Conservation (phyloP, 2,329 filamentous ascomycete species). For the Ophiocordyceps camponoti-saundersi region DNA sequence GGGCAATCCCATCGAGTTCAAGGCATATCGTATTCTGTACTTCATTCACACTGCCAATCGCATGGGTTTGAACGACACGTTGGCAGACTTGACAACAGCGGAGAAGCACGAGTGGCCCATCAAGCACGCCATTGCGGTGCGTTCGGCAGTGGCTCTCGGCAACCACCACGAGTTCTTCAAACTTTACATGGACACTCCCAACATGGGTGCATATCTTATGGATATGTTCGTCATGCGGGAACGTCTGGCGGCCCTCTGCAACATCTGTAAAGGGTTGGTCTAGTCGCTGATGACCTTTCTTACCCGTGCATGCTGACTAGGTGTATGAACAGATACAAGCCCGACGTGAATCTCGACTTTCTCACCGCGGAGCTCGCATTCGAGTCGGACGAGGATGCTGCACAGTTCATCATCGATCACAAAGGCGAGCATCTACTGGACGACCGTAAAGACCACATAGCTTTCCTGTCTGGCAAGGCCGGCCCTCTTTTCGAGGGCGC, state of each 20-base stretch:
- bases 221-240: slow-evolving; percentile 97
- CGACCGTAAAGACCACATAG: slow-evolving; percentile 56
- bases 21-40: slow-evolving; percentile 98
- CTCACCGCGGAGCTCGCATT: slow-evolving; percentile 93
- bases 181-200: slow-evolving; percentile 82
- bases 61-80: slow-evolving; percentile 91
- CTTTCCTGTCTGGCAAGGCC: slow-evolving; percentile 60
- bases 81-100: slow-evolving; percentile 97
- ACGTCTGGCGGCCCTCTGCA: slow-evolving; percentile 75
- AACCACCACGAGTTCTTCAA: slow-evolving; percentile 98
- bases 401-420: slow-evolving; percentile 76
- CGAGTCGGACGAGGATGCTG: slow-evolving; percentile 78
- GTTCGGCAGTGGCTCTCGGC: slow-evolving; percentile 77
- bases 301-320: slow-evolving; percentile 23
- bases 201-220: slow-evolving; percentile 97
- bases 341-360: slow-evolving; percentile 74
- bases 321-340: slow-evolving; percentile 60
- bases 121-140: slow-evolving; percentile 80
- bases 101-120: slow-evolving; percentile 76
- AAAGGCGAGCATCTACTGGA: slow-evolving; percentile 60
- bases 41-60: slow-evolving; percentile 98
- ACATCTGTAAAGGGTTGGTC: slow-evolving; percentile 87
- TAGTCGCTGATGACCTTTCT: not conserved
- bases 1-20: slow-evolving; percentile 87
- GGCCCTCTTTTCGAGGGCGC: slow-evolving; percentile 56